Conservation (phyloP, 2,329 filamentous ascomycete species). For the Aspergillus versicolor region DNA sequence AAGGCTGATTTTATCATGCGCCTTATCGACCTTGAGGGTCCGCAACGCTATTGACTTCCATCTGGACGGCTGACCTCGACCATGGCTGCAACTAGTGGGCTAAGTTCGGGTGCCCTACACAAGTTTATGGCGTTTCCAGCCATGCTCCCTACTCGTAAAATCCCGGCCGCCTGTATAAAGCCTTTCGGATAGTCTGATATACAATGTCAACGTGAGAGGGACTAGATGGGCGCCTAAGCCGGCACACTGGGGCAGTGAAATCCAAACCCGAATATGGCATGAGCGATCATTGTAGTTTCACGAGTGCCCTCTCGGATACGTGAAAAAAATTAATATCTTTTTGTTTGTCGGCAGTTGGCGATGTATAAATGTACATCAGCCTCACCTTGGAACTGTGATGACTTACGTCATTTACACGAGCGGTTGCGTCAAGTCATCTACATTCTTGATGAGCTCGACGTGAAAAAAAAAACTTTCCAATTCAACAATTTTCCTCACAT, state of each 20-base stretch:
- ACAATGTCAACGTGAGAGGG: too few relatives aligned
- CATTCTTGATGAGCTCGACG: background rate
- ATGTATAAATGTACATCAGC: background rate
- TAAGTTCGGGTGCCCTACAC: too few relatives aligned
- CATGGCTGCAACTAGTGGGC: too few relatives aligned
- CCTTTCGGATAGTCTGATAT: too few relatives aligned
- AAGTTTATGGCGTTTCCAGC: too few relatives aligned
- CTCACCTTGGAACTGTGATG: background rate
- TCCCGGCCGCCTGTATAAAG: too few relatives aligned
- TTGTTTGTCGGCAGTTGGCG: background rate
- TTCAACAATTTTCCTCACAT: background rate
- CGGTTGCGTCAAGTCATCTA: slow-evolving; percentile 16
- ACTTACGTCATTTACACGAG: slow-evolving; percentile 21
- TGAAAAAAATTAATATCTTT: background rate
- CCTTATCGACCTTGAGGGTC: too few relatives aligned
- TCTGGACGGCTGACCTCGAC: too few relatives aligned
- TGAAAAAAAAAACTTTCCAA: background rate
- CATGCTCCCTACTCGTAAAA: too few relatives aligned
- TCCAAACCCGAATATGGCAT: background rate
- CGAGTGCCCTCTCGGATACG: background rate
- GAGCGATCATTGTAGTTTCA: background rate
- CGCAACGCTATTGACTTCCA: too few relatives aligned
- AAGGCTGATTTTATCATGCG: too few relatives aligned
- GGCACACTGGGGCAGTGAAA: background rate
- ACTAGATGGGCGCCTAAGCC: too few relatives aligned